Evolutionary conservation across 352 stramenopile species (phyloP).

Genomic region (Thalassiosira pacifica): DNA sequence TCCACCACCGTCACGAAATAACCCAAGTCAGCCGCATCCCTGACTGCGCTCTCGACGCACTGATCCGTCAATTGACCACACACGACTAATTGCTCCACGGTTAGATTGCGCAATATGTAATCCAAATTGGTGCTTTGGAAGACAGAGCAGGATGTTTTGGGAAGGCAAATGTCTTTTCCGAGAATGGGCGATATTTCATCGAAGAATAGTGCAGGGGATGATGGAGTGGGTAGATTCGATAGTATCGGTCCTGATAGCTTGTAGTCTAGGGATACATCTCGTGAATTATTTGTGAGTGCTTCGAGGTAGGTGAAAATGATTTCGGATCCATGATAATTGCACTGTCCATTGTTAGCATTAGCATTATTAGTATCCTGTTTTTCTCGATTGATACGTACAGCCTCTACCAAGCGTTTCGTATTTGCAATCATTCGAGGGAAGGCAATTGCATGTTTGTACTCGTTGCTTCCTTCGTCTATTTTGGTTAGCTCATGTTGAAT

Average conservation of each 20-base stretch:
- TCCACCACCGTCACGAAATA: conserved; percentile 90
- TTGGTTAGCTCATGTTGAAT: conserved; percentile 74
- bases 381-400: conserved; percentile 59
- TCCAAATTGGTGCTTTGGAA: conserved; percentile 91
- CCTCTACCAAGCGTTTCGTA: conserved; percentile 58
- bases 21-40: conserved; percentile 90
- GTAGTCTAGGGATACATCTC: conserved; percentile 89
- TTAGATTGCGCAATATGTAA: conserved; percentile 91
- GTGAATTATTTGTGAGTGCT: conserved; percentile 88
- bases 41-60: conserved; percentile 88
- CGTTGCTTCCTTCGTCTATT: conserved; percentile 20
- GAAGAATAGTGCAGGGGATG: conserved; percentile 85
- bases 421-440: conserved; percentile 69
- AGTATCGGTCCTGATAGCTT: conserved; percentile 89
- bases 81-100: conserved; percentile 90
- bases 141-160: conserved; percentile 87
- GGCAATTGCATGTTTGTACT: conserved; percentile 49
- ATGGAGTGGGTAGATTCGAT: conserved; percentile 87
- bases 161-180: conserved; percentile 89
- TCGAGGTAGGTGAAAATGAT: conserved; percentile 92
- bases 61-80: conserved; percentile 89
- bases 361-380: no score
- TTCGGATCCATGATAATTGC: conserved; percentile 74
- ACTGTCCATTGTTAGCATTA: no score
- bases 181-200: conserved; percentile 42